phyloP scores from a whole-genome alignment of 2,329 filamentous ascomycete species.

The Cryphonectria parasitica region DNA sequence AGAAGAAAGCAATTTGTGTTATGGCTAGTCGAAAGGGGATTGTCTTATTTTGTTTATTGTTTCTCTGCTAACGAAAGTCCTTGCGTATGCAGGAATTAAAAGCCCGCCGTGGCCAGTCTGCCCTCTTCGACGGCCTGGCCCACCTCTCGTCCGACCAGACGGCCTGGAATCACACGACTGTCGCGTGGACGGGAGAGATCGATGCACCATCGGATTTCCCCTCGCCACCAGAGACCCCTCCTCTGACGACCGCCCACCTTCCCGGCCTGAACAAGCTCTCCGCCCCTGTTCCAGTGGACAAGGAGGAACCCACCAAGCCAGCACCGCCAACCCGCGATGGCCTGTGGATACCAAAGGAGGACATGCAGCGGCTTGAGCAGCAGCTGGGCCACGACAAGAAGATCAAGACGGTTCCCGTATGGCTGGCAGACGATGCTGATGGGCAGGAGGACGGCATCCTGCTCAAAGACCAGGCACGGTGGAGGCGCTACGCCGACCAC shows the following conservation, averaged over 20 bases:
- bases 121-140: constrained; percentile 87
- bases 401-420: constrained; percentile 83
- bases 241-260: constrained; percentile 53
- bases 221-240: constrained; percentile 53
- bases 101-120: constrained; percentile 82
- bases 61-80: neutral
- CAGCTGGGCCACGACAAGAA: constrained; percentile 73
- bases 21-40: no score
- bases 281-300: constrained; percentile 76
- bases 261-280: constrained; percentile 73
- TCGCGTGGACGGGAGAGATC: constrained; percentile 95
- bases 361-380: constrained; percentile 74
- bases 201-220: constrained; percentile 51
- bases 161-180: constrained; percentile 88
- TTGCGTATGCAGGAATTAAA: constrained; percentile 64
- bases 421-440: constrained; percentile 80
- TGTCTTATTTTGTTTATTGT: neutral
- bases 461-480: constrained; percentile 81
- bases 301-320: constrained; percentile 52
- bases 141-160: constrained; percentile 83
- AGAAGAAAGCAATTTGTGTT: no score
- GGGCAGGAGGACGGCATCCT: constrained; percentile 67
- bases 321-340: constrained; percentile 68
- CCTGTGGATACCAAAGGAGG: constrained; percentile 69
- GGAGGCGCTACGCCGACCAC: constrained; percentile 89